Base-by-base conservation (phyloP, 768 basidiomycete species). In the Boletus eberwhitei region DNA sequence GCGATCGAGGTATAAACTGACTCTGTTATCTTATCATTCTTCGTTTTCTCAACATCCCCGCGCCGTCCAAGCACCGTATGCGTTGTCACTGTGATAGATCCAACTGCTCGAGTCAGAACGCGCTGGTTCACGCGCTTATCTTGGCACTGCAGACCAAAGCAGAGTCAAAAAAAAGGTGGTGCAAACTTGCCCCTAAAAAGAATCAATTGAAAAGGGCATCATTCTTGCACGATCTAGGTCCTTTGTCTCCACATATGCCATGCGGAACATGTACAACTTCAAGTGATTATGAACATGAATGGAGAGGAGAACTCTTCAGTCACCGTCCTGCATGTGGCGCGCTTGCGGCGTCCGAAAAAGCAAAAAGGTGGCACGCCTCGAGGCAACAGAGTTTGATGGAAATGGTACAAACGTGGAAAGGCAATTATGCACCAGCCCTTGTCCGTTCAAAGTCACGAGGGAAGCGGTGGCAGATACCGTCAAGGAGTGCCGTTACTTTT, bases 331-430 rank as follows among this genome's bases (percentile, higher is more conserved):
- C 55, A 37, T 63, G 65, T 64, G 65, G 57, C 55, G 47, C 49
- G 8, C 26, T 22, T 48, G 55, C 54, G 60, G 58, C 56, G 56
- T 48, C 46, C 13, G 19, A 49, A 53, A 54, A 44, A 45, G 42
- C 32, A 58, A 50, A 32, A 31, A 29, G 38, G 38, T 55, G 55
- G 53, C 47, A 57, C 44, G 54, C 66, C 67, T 70, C 68, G 57
- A 68, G 65, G 63, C 47, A 62, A 51, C 50, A 68, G 50, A 40
- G 67, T 68, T 68, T 68, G 67, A 68, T 69, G 61, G 53, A 3
- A 12, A 43, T 26, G 31, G 12, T 14, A 34, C 21, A 22, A 59
- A 35, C 32, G 43, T 55, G 54, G 50, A 29, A 50, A 54, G 29
- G 21, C 12, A 39, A 31, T 36, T 36, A 34, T 4, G 36, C 51